These are phyloP conservation scores for Xylaria sp. DNA, from an alignment of 2,329 filamentous ascomycete species.

Conservation along the genomic window DNA sequence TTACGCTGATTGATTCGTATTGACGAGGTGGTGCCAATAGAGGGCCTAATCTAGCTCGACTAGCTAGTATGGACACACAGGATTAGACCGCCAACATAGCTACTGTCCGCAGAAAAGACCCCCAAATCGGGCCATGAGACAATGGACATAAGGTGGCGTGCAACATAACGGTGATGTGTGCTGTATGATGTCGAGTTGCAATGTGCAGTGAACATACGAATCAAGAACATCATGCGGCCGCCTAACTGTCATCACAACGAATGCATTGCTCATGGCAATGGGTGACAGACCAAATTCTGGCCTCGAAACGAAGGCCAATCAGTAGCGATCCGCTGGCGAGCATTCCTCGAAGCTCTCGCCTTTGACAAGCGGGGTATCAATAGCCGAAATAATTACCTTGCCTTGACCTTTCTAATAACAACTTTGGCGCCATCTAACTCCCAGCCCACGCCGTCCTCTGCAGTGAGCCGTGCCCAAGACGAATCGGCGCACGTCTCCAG, in stretches of 20 bases:
- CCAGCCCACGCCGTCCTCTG: constrained; percentile 82
- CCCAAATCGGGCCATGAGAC: background rate
- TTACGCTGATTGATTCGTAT: constrained; percentile 3
- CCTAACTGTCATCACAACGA: background rate
- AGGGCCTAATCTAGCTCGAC: background rate
- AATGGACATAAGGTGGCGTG: background rate
- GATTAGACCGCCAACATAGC: background rate
- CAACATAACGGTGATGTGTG: background rate
- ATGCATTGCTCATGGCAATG: background rate
- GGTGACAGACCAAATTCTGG: constrained; percentile 11
- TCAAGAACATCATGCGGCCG: background rate
- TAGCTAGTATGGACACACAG: background rate
- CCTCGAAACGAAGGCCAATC: background rate
- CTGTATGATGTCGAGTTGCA: background rate
- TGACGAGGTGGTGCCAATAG: background rate
- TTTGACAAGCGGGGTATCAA: constrained; percentile 34
- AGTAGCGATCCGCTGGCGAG: background rate
- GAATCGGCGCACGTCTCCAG: constrained; percentile 72
- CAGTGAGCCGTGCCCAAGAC: constrained; percentile 73
- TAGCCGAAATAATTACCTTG: constrained; percentile 40
- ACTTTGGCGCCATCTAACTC: constrained; percentile 74
- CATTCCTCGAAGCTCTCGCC: background rate
- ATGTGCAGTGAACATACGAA: background rate
- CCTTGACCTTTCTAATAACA: constrained; percentile 69
- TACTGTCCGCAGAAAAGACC: no score